These are phyloP conservation scores for Aegilops longissima DNA, from an alignment of 176 grass and related monocot species.

Conservation along the genomic window DNA sequence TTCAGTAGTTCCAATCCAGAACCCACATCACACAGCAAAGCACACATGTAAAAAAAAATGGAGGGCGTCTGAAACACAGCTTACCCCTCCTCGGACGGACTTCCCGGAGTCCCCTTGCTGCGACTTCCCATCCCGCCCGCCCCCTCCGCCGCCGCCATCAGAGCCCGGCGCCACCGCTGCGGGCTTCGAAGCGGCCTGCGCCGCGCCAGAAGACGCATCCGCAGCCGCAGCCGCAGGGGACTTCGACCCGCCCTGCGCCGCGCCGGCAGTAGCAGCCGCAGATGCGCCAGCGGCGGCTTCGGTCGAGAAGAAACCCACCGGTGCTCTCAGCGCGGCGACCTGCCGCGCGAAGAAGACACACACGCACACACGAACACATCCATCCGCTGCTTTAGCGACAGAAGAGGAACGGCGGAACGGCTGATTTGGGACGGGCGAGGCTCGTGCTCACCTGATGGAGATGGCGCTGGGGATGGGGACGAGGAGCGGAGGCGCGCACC, in stretches of 20 bases:
- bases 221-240: not conserved
- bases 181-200: conserved; percentile 13
- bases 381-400: not conserved
- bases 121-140: conserved; percentile 32
- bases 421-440: not conserved
- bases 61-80: not conserved
- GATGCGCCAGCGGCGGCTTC: not conserved
- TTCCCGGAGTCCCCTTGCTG: conserved; percentile 38
- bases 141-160: not conserved
- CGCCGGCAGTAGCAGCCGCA: not conserved
- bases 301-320: conserved; percentile 21
- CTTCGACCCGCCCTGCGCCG: conserved; percentile 9
- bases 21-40: not conserved
- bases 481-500: not conserved
- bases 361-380: not conserved
- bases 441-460: not conserved
- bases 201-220: not conserved
- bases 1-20: too few species aligned
- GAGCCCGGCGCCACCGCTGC: not conserved
- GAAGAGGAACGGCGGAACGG: not conserved
- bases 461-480: not conserved
- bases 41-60: not conserved
- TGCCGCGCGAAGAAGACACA: not conserved
- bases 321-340: not conserved
- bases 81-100: conserved; percentile 68